Evolutionary conservation across 2,329 filamentous ascomycete species (phyloP), one percentile per base, ranked within the genome.

Genomic region (Pseudogymnoascus sp.): DNA sequence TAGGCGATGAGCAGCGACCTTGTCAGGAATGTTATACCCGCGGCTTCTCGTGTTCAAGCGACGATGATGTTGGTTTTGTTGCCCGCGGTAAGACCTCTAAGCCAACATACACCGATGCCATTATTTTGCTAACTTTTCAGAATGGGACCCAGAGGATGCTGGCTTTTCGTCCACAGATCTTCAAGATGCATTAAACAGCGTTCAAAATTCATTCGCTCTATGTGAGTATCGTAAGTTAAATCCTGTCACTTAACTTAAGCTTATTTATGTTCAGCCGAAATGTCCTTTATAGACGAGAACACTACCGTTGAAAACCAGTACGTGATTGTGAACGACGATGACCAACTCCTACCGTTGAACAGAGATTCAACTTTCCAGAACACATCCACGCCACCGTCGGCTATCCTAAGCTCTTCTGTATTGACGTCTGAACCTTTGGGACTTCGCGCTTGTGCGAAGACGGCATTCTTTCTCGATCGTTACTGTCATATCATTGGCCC

Each of bases 401-500:
- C 37, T 60, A 39, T 26, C 59, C 59, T 9, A 31, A 15, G 13
- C n/a, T 54, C 17, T 17, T 17, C 17, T 17, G 17, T 17, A 17
- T 17, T 17, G 17, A 2, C 17, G 17, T 17, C 15, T 60, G 44
- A n/a, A 39, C 33, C 9, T 44, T 33, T 44, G 29, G 31, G 15
- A 35, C 59, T 44, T 24, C 13, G 44, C 21, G 54, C 59, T 31
- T 41, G 39, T 21, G 37, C 31, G 13, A 26, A 15, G 4, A 44
- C 44, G 33, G 59, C 59, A n/a, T 60, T 60, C 39, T 60, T 60
- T 35, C 59, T 54, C 21, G 59, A 60, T 35, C 59, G 59, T 31
- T 60, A 60, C 31, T 60, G 15, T 21, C 59, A 60, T 17, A 60
- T 54, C 21, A 33, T 60, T 31, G 59, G 59, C 26, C 59, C 59